Evolutionary conservation across 495 filamentous ascomycete species (phyloP), one percentile per base, ranked within the genome.

Genomic region (Bacidia gigantensis): DNA sequence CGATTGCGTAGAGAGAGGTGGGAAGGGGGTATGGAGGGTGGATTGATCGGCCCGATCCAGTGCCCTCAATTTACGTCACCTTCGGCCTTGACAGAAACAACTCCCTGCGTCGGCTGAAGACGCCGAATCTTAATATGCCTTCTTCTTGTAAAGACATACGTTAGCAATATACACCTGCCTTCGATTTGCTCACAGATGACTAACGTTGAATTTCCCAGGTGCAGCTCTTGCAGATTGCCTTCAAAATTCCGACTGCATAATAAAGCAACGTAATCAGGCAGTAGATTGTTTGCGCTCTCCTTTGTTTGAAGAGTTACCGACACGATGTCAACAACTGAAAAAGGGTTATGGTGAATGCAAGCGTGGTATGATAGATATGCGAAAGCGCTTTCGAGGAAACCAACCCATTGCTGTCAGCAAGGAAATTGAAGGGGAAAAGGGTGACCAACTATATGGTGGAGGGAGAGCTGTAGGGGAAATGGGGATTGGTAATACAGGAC

Each of bases 371-470:
- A 79, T 97, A 61, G 92, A 98, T 69, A 98, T 98, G 93, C 84
- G 93, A 62, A 98, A 98, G 68, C 83, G 93, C 21, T 97, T 98
- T 71, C 78, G 93, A 41, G 93, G 92, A n/a, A 97, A 98, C 69
- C 76, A 85, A 58, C 89, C 92, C 42, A 74, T 95, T 56, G 73
- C 78, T 23, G 74, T 84, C 24, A 68, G 70, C 45, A 70, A 79
- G 55, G 80, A 89, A 59, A 51, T 75, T 20, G 74, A 84, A 45
- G 26, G 63, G 59, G 72, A 73, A 20, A 62, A 51, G 26, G 71
- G 72, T 3, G 72, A 74, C 52, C 84, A 89, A 64, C 64, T 96
- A 46, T 96, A 96, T 66, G 86, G 79, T 9, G 89, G 89, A 26
- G 78, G 76, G 61, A 76, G 79, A 23, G 84, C 83, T 26, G 89